A percentile compares a stretch with the other conserved stretches of the same genome.
Conservation (phyloP, 208 protist genomes). For the Crithidia mellificae region DNA sequence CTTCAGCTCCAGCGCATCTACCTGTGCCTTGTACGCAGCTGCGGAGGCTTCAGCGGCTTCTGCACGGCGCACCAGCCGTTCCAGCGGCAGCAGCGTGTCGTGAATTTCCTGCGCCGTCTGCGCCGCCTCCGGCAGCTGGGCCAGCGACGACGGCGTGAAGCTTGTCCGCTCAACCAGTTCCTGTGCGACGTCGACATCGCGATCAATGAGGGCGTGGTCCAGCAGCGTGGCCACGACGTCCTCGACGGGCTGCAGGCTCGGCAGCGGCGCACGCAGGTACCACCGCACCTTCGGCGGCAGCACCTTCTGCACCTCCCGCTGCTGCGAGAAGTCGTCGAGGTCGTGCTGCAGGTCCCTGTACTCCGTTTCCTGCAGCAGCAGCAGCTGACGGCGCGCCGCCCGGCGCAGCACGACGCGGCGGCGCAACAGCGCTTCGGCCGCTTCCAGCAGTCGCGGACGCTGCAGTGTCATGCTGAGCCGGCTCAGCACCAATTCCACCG, state of each 20-base stretch:
- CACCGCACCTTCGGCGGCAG: constrained; percentile 30
- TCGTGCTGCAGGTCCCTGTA: constrained; percentile 26
- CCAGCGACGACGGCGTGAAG: not conserved
- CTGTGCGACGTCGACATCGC: constrained; percentile 31
- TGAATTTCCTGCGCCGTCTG: constrained; percentile 15
- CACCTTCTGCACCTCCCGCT: constrained; percentile 22
- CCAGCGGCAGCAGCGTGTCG: constrained; percentile 22
- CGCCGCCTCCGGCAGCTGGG: not conserved
- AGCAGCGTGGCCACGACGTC: constrained; percentile 32
- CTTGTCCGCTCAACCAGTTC: constrained; percentile 28
- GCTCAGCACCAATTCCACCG: constrained; percentile 23
- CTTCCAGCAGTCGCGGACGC: constrained; percentile 22
- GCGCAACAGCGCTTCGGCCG: constrained; percentile 24
- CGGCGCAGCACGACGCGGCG: constrained; percentile 31
- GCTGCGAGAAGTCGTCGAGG: constrained; percentile 19
- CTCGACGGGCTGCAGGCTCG: constrained; percentile 15
- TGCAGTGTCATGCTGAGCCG: constrained; percentile 16
- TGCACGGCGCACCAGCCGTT: constrained; percentile 12
- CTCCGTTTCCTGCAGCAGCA: constrained; percentile 31
- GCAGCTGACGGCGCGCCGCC: constrained; percentile 24
- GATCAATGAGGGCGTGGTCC: constrained; percentile 34
- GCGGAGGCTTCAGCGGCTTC: constrained; percentile 14
- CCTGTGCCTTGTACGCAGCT: constrained; percentile 7
- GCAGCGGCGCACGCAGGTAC: constrained; percentile 25
- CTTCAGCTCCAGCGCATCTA: constrained; percentile 22